Percentiles rank a stretch among this genome's conserved stretches.
phyloP scores from a whole-genome alignment of 2,329 filamentous ascomycete species.

The Hypoxylon sp. region DNA sequence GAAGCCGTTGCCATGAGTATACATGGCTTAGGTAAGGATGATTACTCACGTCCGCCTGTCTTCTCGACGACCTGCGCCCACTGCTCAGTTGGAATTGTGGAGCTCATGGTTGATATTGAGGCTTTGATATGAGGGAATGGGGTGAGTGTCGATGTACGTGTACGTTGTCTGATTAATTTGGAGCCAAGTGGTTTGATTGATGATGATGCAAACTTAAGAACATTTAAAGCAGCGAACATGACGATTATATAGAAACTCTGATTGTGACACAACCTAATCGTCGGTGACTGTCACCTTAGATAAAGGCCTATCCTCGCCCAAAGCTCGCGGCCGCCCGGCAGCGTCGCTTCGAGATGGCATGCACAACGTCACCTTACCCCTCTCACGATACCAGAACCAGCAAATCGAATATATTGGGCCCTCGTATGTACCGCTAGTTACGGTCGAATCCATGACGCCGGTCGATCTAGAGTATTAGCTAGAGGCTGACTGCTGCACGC shows the following conservation, averaged over 20 bases:
- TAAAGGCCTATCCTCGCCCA: constrained; percentile 12
- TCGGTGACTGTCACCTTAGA: constrained; percentile 8
- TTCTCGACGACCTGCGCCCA: constrained; percentile 93
- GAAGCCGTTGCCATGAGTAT: neutral
- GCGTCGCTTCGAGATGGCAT: constrained; percentile 28
- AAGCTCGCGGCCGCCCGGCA: constrained; percentile 37
- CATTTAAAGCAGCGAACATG: constrained; percentile 18
- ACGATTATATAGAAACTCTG: constrained; percentile 25
- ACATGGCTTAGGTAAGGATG: constrained; percentile 46
- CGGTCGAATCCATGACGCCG: constrained; percentile 28
- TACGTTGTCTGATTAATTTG: constrained; percentile 18
- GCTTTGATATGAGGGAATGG: constrained; percentile 10
- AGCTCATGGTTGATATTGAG: constrained; percentile 57
- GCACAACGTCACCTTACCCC: constrained; percentile 45
- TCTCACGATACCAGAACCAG: constrained; percentile 36
- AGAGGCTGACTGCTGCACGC: constrained; percentile 22
- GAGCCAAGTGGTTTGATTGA: constrained; percentile 24
- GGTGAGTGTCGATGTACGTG: constrained; percentile 11
- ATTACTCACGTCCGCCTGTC: constrained; percentile 76
- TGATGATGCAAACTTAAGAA: constrained; percentile 26
- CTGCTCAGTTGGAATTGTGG: constrained; percentile 82
- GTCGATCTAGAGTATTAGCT: constrained; percentile 37
- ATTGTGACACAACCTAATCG: constrained; percentile 5
- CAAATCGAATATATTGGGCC: constrained; percentile 24
- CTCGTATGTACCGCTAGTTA: constrained; percentile 14